Base-by-base conservation (phyloP, 208 protist genomes). In the Strigomonas galati region DNA sequence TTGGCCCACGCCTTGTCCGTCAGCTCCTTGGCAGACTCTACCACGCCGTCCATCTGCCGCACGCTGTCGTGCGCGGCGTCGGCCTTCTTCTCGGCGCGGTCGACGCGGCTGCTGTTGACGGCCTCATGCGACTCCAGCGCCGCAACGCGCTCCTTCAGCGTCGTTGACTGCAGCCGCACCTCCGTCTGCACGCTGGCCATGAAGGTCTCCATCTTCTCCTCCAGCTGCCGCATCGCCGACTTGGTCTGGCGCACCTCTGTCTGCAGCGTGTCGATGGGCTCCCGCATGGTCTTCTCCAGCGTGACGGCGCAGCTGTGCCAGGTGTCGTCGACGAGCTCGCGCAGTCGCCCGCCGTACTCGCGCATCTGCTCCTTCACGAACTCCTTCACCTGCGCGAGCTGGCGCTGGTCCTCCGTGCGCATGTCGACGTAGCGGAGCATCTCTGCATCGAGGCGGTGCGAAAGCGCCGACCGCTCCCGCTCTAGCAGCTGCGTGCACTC, bases 51-150 rank as follows among this genome's bases (percentile, higher is more conserved):
- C 57, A 78, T 72, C 23, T 74, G 74, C 12, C 62, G 65, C 21
- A 58, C 70, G 5, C 67, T 65, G 23, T 89, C 83, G 49, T 85
- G 76, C 32, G 78, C 78, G 26, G 76, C 66, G 60, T 92, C 82
- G 0, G 80, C 68, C 72, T 87, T 92, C 44, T 79, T 72, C 77
- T 94, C 85, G 37, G 82, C 85, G 4, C 83, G 71, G 53, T 92
- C 85, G 23, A 91, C 60, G 26, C 81, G 78, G 10, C 80, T 86
- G 21, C 63, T 23, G n/a, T 63, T 59, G 3, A 87, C 80, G 1
- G 84, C 78, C 31, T 65, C 70, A 43, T 62, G 73, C 35, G 85
- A 74, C 69, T 94, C 88, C n/a, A 91, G 58, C 55, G 81, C 71
- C n/a, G 73, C 62, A n/a, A 94, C 61, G 14, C 84, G 78, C 67